These are phyloP conservation scores for Tubosaeta sp. DNA, from an alignment of 768 basidiomycete genomes.

Conservation along the genomic window DNA sequence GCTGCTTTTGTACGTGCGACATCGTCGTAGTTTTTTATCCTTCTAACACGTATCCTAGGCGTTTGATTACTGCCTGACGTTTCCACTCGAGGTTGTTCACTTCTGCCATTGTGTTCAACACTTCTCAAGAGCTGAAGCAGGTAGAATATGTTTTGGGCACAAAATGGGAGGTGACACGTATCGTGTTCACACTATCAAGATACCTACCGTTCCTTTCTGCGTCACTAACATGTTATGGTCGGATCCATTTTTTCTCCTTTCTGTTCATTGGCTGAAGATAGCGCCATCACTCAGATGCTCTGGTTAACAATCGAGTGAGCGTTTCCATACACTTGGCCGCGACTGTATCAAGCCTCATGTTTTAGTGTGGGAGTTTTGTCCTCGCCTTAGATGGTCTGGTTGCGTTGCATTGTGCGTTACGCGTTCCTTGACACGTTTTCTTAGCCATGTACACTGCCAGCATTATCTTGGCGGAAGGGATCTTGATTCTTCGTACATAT, in stretches of 20 bases:
- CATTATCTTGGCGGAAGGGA: conserved; percentile 13
- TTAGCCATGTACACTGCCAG: conserved; percentile 14
- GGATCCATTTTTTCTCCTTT: background rate
- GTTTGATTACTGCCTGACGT: conserved; percentile 23
- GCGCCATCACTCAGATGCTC: conserved; percentile 2
- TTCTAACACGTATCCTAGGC: conserved; percentile 4
- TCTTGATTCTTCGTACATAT: conserved; percentile 27
- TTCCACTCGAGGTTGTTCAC: conserved; percentile 16
- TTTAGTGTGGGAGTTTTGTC: conserved; percentile 19
- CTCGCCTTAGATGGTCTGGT: conserved; percentile 17
- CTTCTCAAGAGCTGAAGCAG: conserved; percentile 8
- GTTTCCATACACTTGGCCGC: background rate
- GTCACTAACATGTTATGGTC: conserved; percentile 17
- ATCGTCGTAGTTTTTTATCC: background rate
- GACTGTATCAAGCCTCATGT: background rate
- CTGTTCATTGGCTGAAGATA: background rate
- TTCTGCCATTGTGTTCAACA: background rate
- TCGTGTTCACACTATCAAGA: conserved; percentile 25
- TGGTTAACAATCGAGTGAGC: conserved; percentile 6
- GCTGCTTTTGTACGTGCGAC: conserved; percentile 12
- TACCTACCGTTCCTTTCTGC: conserved; percentile 24
- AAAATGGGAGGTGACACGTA: conserved; percentile 20
- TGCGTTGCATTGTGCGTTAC: background rate
- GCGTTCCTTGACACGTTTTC: background rate
- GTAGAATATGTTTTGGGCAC: conserved; percentile 23